phyloP scores from a whole-genome alignment of 345 rosid species.

The Diplotaxis tenuifolia region DNA sequence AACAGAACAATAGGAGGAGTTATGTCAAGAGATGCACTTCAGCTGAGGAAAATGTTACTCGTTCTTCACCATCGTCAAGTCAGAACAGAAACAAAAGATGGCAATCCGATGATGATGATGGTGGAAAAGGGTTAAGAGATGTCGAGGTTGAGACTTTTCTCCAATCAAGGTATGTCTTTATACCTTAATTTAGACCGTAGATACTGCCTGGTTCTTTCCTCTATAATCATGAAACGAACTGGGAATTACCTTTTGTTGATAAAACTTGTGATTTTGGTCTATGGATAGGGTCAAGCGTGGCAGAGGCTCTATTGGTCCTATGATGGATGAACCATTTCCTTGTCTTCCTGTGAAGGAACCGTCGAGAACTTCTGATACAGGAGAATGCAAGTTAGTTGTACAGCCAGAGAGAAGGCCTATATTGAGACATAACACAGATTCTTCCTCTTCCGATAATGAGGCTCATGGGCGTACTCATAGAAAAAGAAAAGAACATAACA shows the following conservation, averaged over 20 bases:
- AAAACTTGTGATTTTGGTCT: conserved; percentile 15
- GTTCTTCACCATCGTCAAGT: conserved; percentile 45
- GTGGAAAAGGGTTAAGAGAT: conserved; percentile 58
- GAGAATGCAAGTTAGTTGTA: conserved; percentile 32
- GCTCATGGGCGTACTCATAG: conserved; percentile 25
- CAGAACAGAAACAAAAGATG: conserved; percentile 34
- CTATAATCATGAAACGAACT: background rate
- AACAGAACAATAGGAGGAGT: conserved; percentile 36
- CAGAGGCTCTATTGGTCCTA: conserved; percentile 82
- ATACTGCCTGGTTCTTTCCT: conserved; percentile 3
- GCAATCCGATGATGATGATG: conserved; percentile 36
- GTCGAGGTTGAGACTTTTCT: conserved; percentile 77
- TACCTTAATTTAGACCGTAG: background rate
- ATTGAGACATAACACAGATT: conserved; percentile 7
- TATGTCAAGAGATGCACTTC: conserved; percentile 34
- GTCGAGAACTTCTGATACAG: conserved; percentile 28
- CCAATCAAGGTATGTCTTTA: conserved; percentile 60
- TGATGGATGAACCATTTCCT: conserved; percentile 86
- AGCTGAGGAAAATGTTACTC: conserved; percentile 32
- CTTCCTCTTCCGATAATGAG: conserved; percentile 47
- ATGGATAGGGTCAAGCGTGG: conserved; percentile 76
- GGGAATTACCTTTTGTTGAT: too few relatives aligned
- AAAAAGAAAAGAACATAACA: conserved; percentile 46
- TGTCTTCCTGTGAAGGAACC: conserved; percentile 44
- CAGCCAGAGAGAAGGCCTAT: conserved; percentile 56